Evolutionary conservation across 1,284 basidiomycete species (phyloP).

Genomic region (Apiotrichum siamense): DNA sequence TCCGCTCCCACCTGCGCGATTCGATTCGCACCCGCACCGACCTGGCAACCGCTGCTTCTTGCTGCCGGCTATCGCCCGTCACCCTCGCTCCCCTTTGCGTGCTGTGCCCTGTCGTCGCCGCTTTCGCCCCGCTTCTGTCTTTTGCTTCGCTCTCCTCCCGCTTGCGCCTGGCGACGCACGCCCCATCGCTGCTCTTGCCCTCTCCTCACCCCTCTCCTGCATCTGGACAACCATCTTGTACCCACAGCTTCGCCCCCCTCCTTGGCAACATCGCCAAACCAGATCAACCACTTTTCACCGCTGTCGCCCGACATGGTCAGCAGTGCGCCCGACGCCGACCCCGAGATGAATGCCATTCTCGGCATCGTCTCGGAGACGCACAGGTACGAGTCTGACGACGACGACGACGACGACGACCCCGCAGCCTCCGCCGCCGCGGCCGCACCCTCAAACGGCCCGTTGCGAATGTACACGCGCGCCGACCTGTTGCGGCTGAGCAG

Average conservation of each 20-base stretch:
- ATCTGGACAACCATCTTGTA: too few relatives aligned
- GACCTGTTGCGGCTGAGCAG: conserved; percentile 10
- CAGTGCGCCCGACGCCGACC: conserved; percentile 23
- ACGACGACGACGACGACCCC: background rate
- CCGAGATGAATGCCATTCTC: conserved; percentile 25
- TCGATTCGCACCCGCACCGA: too few relatives aligned
- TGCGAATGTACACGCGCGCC: conserved; percentile 11
- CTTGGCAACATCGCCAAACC: conserved; percentile 20
- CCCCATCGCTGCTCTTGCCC: background rate
- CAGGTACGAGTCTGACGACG: background rate
- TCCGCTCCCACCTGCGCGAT: too few relatives aligned
- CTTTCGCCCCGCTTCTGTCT: background rate
- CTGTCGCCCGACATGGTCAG: conserved; percentile 36
- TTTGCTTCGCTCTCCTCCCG: background rate
- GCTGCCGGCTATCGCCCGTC: background rate
- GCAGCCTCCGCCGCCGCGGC: background rate
- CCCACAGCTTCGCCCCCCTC: conserved; percentile 12
- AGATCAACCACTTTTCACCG: conserved; percentile 41
- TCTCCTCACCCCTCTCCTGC: background rate
- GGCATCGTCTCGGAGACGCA: conserved; percentile 10
- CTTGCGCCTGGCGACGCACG: background rate
- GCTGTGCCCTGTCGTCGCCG: background rate
- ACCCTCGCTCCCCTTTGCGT: background rate
- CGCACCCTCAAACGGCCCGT: conserved; percentile 2
- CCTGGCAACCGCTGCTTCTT: too few relatives aligned